These are phyloP conservation scores for Pedinophyceae sp. DNA, from an alignment of 139 green algal genomes.

Conservation along the genomic window DNA sequence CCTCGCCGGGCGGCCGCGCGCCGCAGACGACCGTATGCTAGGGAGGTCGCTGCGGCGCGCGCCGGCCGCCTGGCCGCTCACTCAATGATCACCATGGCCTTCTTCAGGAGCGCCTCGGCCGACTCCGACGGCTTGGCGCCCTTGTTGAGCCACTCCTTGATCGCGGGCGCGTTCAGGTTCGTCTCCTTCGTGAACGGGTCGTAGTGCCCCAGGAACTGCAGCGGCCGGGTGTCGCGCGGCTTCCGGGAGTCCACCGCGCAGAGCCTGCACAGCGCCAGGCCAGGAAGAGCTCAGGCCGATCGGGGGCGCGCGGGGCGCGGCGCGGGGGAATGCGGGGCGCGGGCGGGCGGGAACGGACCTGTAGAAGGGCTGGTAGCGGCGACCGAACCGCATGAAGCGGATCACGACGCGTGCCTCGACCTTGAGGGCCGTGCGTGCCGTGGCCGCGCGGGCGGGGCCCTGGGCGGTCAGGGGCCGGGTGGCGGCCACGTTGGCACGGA, in stretches of 20 bases:
- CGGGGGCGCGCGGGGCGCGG: not conserved
- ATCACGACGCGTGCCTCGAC: conserved; percentile 29
- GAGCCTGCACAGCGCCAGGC: conserved; percentile 67
- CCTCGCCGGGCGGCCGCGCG: too few species aligned
- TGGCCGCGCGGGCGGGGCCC: too few species aligned
- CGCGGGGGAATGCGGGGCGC: not conserved
- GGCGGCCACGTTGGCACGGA: too few species aligned
- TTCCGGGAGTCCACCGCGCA: conserved; percentile 74
- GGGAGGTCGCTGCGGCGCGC: too few species aligned
- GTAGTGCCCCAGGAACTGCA: conserved; percentile 72
- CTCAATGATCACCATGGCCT: conserved; percentile 58
- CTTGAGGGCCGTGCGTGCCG: too few species aligned
- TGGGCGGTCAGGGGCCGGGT: too few species aligned
- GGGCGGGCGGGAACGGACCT: not conserved
- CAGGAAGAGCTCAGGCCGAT: not conserved
- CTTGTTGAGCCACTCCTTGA: conserved; percentile 81
- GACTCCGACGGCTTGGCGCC: conserved; percentile 75
- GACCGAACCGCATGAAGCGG: conserved; percentile 72
- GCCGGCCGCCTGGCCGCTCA: too few species aligned
- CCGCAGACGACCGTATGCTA: too few species aligned
- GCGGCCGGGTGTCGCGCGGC: conserved; percentile 56
- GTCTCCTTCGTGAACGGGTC: conserved; percentile 74
- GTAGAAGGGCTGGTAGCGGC: conserved; percentile 49
- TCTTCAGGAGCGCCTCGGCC: conserved; percentile 64
- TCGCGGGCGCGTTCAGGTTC: conserved; percentile 78